Evolutionary conservation across 2,329 filamentous ascomycete genomes (phyloP), one percentile per base, ranked within the genome.

Genomic region (Colletotrichum orbiculare): DNA sequence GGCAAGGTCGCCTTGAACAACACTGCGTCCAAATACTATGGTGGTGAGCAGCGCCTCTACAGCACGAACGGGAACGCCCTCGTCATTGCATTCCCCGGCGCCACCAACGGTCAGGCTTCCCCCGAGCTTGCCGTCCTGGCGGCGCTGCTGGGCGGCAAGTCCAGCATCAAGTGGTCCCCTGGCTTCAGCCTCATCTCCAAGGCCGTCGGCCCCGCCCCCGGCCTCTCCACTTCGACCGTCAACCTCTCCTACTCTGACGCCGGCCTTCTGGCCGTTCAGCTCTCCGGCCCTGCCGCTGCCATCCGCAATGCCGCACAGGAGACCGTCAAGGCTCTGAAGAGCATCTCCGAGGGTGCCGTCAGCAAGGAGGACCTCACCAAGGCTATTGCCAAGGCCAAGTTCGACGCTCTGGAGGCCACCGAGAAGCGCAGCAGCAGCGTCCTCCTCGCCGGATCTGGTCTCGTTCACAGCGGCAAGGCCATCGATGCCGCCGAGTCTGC

Each of bases 171-270:
- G 85, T 99, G 95, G 95, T 90, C 93, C 56, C 83, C 93, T 68
- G 96, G 96, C 73, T 98, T 97, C 86, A 95, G 92, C 65, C 86
- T 97, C 67, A 88, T 99, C 66, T 87, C 91, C 75, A 94, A 97
- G 85, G 91, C 90, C 67, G 86, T 89, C 62, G 84, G 89, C 67
- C 84, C 86, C 49, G 83, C 88, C 73, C 84, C 89, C 42, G 88
- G 89, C 70, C 87, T 91, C 69, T 85, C 84, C 55, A 87, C 93
- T 73, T 85, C 87, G 42, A 93, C 95, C 69, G 87, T 89, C 73
- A 95, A 96, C 82, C 83, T 89, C 70, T 86, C 90, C 70, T 99
- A 97, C 88, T 97, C 95, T 13, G 96, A 99, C 75, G 93, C 96
- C 70, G 95, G 96, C 73, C 91, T 99, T 52, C 84, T 99, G 71